Evolutionary conservation across 2,329 filamentous ascomycete species (phyloP), one percentile per base, ranked within the genome.

Genomic region (Colletotrichum spinosum): DNA sequence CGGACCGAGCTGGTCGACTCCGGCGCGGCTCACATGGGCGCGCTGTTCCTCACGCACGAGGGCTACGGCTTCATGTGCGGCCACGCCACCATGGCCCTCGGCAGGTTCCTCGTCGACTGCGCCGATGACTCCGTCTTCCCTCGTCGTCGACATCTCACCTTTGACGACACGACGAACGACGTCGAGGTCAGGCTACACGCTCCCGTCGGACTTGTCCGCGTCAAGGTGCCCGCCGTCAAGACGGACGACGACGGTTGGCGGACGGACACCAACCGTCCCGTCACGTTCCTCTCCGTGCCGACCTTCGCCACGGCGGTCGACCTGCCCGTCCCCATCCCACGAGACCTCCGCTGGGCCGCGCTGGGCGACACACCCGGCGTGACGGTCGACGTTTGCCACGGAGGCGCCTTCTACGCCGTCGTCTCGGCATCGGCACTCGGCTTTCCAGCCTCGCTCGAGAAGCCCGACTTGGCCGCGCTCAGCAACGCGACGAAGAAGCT

Each of bases 381-480:
- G 8, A 72, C 46, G 0, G 67, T 75, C 0, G 76, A 78, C 59
- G 67, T 83, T 33, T 72, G 75, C 34, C 84, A 80, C 52, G 81
- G 81, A 0, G 81, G 81, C 2, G 78, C 80, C 0, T 84, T 81
- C 64, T 83, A 79, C 67, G 75, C 74, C 46, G 53, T 84, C 1
- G 70, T 81, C 12, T 49, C 72, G 4, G 77, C 74, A 0, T 56
- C 65, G 1, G 74, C 79, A 35, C 70, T 84, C 2, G 81, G 80
- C 0, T 82, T 83, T 6, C 10, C 64, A 6, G n/a, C 57, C 6
- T 72, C 74, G 0, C 58, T 79, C 8, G 17, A 48, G 10, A 63
- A 67, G 4, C 62, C 79, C 2, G 70, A 79, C 39, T 42, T 79
- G 3, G 65, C 68, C 4, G 70, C 69, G 9, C 69, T 80, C 48